These are phyloP conservation scores for Rosa hybrid DNA, from an alignment of 331 rosid species.

Conservation along the genomic window DNA sequence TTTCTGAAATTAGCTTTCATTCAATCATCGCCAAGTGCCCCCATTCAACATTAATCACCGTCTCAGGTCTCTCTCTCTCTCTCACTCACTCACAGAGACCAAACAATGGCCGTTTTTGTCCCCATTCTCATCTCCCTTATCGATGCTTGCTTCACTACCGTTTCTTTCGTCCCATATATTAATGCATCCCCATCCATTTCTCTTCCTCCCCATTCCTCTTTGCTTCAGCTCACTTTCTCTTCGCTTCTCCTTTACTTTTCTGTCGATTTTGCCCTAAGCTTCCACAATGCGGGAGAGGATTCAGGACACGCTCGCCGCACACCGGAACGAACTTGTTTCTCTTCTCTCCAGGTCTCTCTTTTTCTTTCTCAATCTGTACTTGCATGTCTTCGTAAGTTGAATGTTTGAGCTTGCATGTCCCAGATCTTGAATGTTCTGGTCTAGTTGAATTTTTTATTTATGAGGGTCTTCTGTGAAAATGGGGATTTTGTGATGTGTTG, in stretches of 20 bases:
- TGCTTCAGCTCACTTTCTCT: background rate
- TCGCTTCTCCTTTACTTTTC: background rate
- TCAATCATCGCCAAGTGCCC: slow-evolving; percentile 30
- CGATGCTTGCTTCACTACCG: background rate
- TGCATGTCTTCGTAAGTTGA: background rate
- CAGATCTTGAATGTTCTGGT: background rate
- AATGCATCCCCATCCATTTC: background rate
- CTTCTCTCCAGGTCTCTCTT: slow-evolving; percentile 52
- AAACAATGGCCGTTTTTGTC: slow-evolving; percentile 25
- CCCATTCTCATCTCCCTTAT: background rate
- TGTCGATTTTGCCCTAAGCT: background rate
- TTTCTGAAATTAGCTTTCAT: background rate
- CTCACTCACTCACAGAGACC: background rate
- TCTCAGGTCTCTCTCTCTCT: background rate
- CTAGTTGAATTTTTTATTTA: background rate
- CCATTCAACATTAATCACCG: background rate
- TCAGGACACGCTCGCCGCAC: slow-evolving; percentile 43
- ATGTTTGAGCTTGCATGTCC: background rate
- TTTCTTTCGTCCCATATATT: background rate
- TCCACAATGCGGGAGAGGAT: slow-evolving; percentile 35
- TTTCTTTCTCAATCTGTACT: background rate
- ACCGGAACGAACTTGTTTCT: slow-evolving; percentile 50
- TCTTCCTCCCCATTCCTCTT: slow-evolving; percentile 4
- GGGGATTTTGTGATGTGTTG: slow-evolving; percentile 8
- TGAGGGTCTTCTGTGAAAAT: background rate